A percentile compares a stretch with the other conserved stretches of the same genome.
Conservation (phyloP, 805 yeast species). For the Candida ulmi region DNA sequence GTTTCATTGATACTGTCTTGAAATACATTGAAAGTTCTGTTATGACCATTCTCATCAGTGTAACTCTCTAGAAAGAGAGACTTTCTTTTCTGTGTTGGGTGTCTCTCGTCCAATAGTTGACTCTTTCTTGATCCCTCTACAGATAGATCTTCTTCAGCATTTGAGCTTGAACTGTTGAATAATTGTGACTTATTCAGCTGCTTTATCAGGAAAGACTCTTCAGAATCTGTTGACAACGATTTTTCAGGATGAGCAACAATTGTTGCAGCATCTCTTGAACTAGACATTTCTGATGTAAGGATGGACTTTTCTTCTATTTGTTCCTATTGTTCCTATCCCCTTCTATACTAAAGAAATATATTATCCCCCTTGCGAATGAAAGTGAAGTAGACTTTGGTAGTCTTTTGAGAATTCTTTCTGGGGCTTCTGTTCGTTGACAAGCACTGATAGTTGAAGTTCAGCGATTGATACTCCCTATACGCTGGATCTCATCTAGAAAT, state of each 20-base stretch:
- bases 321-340: too few species aligned
- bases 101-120: neutral
- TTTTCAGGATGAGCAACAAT: constrained; percentile 5
- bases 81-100: constrained; percentile 10
- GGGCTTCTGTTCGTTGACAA: too few species aligned
- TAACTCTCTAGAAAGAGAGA: constrained; percentile 21
- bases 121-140: neutral
- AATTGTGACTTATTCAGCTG: constrained; percentile 22
- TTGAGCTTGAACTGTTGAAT: constrained; percentile 6
- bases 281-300: too few species aligned
- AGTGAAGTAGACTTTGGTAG: too few species aligned
- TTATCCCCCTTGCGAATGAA: too few species aligned
- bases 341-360: too few species aligned
- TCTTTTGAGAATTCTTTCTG: too few species aligned
- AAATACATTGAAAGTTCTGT: constrained; percentile 17
- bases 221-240: constrained; percentile 24
- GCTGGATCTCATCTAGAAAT: too few species aligned
- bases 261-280: neutral
- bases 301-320: too few species aligned
- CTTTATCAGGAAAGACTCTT: constrained; percentile 23
- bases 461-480: too few species aligned
- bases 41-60: constrained; percentile 20
- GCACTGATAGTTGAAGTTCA: too few species aligned
- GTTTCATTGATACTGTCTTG: constrained; percentile 20
- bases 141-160: neutral